Conservation (phyloP, 2,329 filamentous ascomycete species). For the Talaromyces funiculosus region DNA sequence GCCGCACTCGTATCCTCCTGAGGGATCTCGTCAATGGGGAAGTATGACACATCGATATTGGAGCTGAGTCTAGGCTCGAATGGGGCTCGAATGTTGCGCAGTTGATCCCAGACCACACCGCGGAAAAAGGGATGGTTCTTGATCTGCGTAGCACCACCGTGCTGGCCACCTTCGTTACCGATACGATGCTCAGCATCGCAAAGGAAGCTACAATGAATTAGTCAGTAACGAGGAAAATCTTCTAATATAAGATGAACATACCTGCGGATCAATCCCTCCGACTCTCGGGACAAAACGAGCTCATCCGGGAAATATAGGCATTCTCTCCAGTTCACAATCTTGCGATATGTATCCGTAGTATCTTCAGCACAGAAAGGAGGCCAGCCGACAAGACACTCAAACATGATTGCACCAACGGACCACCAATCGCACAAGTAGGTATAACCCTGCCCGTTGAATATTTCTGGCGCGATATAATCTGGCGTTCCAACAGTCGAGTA, state of each 20-base stretch:
- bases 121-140: conserved; percentile 95
- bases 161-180: conserved; percentile 57
- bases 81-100: conserved; percentile 87
- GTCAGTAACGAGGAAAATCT: conserved; percentile 21
- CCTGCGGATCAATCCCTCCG: conserved; percentile 88
- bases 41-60: conserved; percentile 95
- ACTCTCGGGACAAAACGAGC: conserved; percentile 78
- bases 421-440: conserved; percentile 98
- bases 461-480: conserved; percentile 97
- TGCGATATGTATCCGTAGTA: conserved; percentile 94
- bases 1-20: conserved; percentile 89
- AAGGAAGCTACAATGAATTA: conserved; percentile 60
- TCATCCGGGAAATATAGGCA: conserved; percentile 96
- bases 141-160: conserved; percentile 79
- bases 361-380: conserved; percentile 98
- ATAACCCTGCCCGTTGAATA: conserved; percentile 95
- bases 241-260: conserved; percentile 35
- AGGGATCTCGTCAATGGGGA: conserved; percentile 97
- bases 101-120: conserved; percentile 87
- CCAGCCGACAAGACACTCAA: conserved; percentile 97
- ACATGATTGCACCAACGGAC: conserved; percentile 99
- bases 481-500: conserved; percentile 98
- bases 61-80: conserved; percentile 92
- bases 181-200: conserved; percentile 91
- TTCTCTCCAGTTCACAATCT: conserved; percentile 98